Base-by-base conservation (phyloP, 179 eudicot species). In the Beta corolliflora region DNA sequence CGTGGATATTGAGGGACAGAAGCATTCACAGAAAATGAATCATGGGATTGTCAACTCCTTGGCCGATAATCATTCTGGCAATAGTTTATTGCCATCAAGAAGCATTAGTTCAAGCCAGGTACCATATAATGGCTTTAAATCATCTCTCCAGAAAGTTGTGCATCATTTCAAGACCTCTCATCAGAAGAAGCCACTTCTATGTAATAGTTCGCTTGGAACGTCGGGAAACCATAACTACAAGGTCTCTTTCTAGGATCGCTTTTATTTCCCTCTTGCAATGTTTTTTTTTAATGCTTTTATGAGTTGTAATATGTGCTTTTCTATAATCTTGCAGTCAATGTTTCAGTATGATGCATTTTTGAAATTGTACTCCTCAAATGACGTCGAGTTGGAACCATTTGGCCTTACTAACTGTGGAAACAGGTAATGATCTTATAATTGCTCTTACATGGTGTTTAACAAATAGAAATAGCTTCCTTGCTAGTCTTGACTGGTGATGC, bases 401-500 rank as follows among this genome's bases (percentile, higher is more conserved):
- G 99, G 98, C 77, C 94, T 95, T 77, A 79, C 82, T 53, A 95
- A 95, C 82, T 91, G 97, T 84, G 99, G 98, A 76, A 93, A 95
- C 89, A 95, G 98, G 99, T 93, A 86, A 19, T 29, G 16, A 45
- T 82, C 58, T 21, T 53, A 19, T 29, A 41, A 21, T 65, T 77
- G 11, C 52, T 45, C 68, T 36, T 31, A 10, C 41, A 1, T 53
- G 29, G 19, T 59, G 77, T 10, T 44, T 71, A 81, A 9, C 18
- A 23, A 41, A 5, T 46, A 29, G 31, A 63, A 67, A 53, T 60
- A 64, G 44, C 50, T 25, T 36, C 41, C 41, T 53, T 55, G 36
- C 66, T 19, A 70, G 67, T 60, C 52, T 59, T 15, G 11, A 59
- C n/a, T 71, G 56, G 29, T 79, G 61, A 14, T 15, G 56, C 16